Base-by-base conservation (phyloP, 2,329 filamentous ascomycete species). In the Colletotrichum incanum region DNA sequence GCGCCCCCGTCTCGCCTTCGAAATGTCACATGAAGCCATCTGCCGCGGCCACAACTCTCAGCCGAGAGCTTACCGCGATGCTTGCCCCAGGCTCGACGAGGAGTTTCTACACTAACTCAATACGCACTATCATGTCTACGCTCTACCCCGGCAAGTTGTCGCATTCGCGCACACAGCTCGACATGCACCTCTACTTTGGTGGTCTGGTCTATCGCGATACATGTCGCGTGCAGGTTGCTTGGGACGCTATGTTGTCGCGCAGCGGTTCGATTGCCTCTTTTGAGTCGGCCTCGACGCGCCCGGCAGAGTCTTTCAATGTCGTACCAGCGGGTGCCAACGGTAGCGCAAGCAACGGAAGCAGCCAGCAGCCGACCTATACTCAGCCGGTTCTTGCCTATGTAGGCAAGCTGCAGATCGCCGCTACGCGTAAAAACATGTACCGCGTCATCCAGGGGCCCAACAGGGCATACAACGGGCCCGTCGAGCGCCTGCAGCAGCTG, bases 161-260 rank as follows among this genome's bases (percentile, higher is more conserved):
- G 71, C 60, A 77, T 74, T 47, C 73, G 78, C 2, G 47, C 34
- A 61, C 61, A 6, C 71, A 76, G 78, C 8, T 82, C 58, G 62
- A 88, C n/a, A 77, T 90, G 16, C 82, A 85, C 71, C 74, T 90
- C 2, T 85, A 85, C 74, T 90, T 88, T 74, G 88, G 87, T 34
- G 77, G 80, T 23, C 82, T 83, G 39, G 78, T 82, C 18, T 87
- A 86, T 74, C 79, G 79, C 26, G 84, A 83, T 41, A 83, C 83
- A 0, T 82, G 88, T n/a, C 84, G 84, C 54, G 81, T 85, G 1
- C 85, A 88, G 26, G 78, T 86, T n/a, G 73, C 88, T 60, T 90
- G 88, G 87, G 85, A 83, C 67, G 82, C 78, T 75, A 79, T 45
- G 54, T 72, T 23, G 74, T 74, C 65, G 43, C 61, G 61, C 31